Conservation (phyloP, 129 eudicot species). For the Chrysanthemum seticuspe region DNA sequence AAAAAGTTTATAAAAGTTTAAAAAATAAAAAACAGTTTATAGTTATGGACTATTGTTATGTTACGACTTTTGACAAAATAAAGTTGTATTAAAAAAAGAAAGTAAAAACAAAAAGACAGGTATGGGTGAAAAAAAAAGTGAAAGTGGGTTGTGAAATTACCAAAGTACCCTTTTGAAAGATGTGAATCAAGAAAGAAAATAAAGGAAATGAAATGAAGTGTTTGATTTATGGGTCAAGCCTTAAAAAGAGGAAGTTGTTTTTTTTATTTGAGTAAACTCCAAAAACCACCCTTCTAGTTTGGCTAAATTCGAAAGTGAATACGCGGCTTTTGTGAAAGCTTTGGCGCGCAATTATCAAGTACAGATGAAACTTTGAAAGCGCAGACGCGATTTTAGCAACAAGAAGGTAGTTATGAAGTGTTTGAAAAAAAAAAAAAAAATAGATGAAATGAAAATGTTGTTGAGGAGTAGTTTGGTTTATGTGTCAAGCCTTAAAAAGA, state of each 20-base stretch:
- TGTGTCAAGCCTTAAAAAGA: constrained; percentile 38
- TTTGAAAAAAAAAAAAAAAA: neutral
- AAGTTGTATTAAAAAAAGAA: neutral
- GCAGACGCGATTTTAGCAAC: too few species aligned
- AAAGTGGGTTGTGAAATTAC: constrained; percentile 27
- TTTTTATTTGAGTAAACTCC: neutral
- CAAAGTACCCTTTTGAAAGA: constrained; percentile 25
- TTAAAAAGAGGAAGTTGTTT: constrained; percentile 30
- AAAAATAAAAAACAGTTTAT: neutral
- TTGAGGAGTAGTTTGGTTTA: neutral
- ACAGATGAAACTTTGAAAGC: too few species aligned
- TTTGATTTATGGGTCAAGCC: constrained; percentile 32
- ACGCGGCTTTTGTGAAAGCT: too few species aligned
- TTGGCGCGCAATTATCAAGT: too few species aligned
- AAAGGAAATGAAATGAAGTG: constrained; percentile 22
- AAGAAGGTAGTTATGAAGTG: constrained; percentile 1
- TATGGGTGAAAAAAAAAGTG: neutral
- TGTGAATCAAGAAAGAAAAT: constrained; percentile 22
- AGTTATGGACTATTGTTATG: too few species aligned
- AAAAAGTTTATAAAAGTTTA: constrained; percentile 2
- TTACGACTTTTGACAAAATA: too few species aligned
- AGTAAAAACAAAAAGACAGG: neutral
- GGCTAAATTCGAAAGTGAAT: too few species aligned
- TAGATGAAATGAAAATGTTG: too few species aligned
- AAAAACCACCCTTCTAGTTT: too few species aligned